Evolutionary conservation across 2,329 filamentous ascomycete genomes (phyloP).

Genomic region (Emergomyces africanus): DNA sequence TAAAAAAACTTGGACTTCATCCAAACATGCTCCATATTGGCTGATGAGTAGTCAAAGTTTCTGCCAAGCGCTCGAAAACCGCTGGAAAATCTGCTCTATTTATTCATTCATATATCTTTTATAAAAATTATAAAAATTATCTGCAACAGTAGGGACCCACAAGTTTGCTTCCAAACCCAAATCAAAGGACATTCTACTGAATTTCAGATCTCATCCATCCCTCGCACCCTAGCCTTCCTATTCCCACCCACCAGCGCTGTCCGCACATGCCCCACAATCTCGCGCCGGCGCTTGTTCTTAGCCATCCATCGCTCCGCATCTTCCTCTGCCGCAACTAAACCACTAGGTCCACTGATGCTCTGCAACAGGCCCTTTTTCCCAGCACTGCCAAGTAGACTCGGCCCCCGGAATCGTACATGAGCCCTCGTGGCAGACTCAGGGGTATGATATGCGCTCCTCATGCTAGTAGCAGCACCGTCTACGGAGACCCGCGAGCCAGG

Average conservation of each 20-base stretch:
- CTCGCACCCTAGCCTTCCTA: constrained; percentile 22
- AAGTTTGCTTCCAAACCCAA: background rate
- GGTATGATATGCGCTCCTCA: constrained; percentile 26
- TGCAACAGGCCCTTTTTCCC: constrained; percentile 23
- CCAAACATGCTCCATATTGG: no score
- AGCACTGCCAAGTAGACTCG: constrained; percentile 24
- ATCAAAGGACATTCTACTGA: background rate
- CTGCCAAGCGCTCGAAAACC: background rate
- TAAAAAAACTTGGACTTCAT: no score
- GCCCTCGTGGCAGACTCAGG: constrained; percentile 22
- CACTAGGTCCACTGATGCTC: constrained; percentile 17
- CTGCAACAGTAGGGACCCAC: no score
- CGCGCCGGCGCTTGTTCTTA: constrained; percentile 24
- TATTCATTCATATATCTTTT: background rate
- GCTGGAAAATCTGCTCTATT: background rate
- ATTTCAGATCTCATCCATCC: constrained; percentile 20
- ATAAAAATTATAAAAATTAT: no score
- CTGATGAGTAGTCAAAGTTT: no score
- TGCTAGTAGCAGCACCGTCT: constrained; percentile 14
- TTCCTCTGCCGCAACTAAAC: constrained; percentile 14
- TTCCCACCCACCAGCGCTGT: constrained; percentile 18
- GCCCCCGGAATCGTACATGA: constrained; percentile 11
- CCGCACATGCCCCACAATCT: constrained; percentile 25
- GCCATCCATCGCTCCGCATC: constrained; percentile 24
- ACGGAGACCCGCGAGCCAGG: constrained; percentile 26